These are phyloP conservation scores for Fonsecaea monophora DNA, from an alignment of 2,329 filamentous ascomycete species.

Conservation along the genomic window DNA sequence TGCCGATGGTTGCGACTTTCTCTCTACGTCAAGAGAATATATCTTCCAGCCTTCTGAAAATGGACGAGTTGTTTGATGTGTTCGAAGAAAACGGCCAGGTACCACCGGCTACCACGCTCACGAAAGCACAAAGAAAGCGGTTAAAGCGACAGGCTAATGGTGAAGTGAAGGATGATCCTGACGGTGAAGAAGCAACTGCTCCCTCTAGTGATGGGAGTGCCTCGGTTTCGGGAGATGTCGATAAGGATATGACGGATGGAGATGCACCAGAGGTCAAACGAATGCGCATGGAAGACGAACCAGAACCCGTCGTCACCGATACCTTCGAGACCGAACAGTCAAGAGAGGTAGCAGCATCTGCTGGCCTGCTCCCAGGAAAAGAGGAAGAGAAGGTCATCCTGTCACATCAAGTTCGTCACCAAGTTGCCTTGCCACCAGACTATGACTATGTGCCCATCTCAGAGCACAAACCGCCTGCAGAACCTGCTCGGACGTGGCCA, in stretches of 20 bases:
- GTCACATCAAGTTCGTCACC: constrained; percentile 97
- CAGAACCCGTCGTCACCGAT: constrained; percentile 85
- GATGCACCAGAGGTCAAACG: constrained; percentile 56
- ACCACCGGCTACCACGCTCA: constrained; percentile 30
- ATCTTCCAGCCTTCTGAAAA: constrained; percentile 45
- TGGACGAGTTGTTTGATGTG: constrained; percentile 83
- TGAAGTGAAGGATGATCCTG: constrained; percentile 64
- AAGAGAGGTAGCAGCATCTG: constrained; percentile 81
- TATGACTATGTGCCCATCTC: constrained; percentile 96
- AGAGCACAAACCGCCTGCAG: constrained; percentile 85
- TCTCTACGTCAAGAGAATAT: constrained; percentile 7
- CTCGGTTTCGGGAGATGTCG: constrained; percentile 18
- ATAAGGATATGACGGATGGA: constrained; percentile 36
- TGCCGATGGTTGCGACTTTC: constrained; percentile 7
- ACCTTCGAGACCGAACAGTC: constrained; percentile 94
- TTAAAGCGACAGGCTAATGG: constrained; percentile 83
- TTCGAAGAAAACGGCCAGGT: constrained; percentile 72
- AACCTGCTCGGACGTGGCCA: constrained; percentile 81
- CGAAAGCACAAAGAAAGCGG: constrained; percentile 70
- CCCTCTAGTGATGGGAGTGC: constrained; percentile 18
- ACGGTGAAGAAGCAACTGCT: constrained; percentile 24
- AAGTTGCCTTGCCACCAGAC: constrained; percentile 91
- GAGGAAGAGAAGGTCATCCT: constrained; percentile 77
- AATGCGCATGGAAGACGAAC: constrained; percentile 63
- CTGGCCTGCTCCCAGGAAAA: constrained; percentile 68